phyloP scores from a whole-genome alignment of 192 early-diverging fungal species.

The Coemansia sp. region DNA sequence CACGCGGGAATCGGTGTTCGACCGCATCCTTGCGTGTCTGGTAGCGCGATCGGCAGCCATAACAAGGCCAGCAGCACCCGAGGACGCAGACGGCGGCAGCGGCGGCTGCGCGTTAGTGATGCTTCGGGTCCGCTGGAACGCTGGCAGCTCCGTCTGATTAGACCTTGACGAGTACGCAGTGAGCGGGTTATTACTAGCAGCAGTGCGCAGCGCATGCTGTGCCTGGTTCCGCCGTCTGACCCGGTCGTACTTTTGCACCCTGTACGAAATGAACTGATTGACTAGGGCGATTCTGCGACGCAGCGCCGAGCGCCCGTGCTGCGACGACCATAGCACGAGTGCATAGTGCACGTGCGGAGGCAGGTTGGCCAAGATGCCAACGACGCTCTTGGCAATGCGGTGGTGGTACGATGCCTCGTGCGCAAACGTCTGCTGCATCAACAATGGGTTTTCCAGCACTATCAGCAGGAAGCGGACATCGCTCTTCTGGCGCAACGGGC shows the following conservation, averaged over 20 bases:
- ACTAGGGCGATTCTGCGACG: conserved; percentile 74
- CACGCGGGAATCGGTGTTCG: conserved; percentile 45
- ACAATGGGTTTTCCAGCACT: conserved; percentile 80
- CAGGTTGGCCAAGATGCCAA: conserved; percentile 81
- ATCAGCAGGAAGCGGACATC: conserved; percentile 85
- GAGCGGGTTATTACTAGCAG: conserved; percentile 5
- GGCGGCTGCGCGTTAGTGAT: conserved; percentile 17
- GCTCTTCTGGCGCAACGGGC: conserved; percentile 39
- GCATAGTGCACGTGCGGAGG: conserved; percentile 84
- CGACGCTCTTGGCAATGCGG: conserved; percentile 75
- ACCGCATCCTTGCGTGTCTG: conserved; percentile 36
- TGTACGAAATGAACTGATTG: conserved; percentile 81
- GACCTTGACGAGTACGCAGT: conserved; percentile 46
- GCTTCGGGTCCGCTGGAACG: conserved; percentile 40
- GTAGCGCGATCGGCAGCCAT: not conserved
- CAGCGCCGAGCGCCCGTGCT: conserved; percentile 63
- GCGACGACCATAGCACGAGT: conserved; percentile 80
- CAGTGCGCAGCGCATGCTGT: not conserved
- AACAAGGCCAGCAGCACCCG: not conserved
- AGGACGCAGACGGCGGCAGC: not conserved
- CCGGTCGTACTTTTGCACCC: conserved; percentile 67
- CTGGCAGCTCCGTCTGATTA: conserved; percentile 37
- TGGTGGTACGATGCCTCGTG: conserved; percentile 84
- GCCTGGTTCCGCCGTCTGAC: conserved; percentile 18
- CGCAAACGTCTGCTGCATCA: conserved; percentile 71